Evolutionary conservation across 176 grass and related monocot species (phyloP).

Genomic region (Elymus sibiricus): DNA sequence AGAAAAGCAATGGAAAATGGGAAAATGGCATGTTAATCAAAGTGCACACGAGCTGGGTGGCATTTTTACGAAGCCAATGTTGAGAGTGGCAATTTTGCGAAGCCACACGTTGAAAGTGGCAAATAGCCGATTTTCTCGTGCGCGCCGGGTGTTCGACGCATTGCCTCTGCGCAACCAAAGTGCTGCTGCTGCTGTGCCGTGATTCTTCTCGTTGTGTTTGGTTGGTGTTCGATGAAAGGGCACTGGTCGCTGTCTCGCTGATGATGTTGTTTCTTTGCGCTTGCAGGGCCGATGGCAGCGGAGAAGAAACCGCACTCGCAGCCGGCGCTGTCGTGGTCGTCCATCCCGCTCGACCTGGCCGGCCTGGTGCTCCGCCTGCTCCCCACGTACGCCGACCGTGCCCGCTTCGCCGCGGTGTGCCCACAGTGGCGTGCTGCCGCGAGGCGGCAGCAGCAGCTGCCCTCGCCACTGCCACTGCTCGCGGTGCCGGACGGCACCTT

Average conservation of each 20-base stretch:
- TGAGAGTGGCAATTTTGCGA: too few relatives aligned
- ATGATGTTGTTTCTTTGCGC: background rate
- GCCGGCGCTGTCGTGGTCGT: background rate
- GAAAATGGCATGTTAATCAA: too few relatives aligned
- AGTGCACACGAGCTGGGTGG: too few relatives aligned
- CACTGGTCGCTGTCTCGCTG: background rate
- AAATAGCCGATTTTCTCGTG: too few relatives aligned
- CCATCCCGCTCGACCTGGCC: background rate
- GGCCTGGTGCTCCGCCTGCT: background rate
- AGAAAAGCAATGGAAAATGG: too few relatives aligned
- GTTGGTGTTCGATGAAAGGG: too few relatives aligned
- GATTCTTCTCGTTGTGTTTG: background rate
- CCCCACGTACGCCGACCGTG: background rate
- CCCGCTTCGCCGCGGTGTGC: background rate
- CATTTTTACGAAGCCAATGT: too few relatives aligned
- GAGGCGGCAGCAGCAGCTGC: background rate
- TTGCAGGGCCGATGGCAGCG: background rate
- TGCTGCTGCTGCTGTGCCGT: background rate
- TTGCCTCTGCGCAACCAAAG: background rate
- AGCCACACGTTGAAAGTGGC: too few relatives aligned
- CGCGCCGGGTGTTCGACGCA: background rate
- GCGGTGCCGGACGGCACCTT: background rate
- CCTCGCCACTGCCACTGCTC: background rate
- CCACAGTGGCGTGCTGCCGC: background rate
- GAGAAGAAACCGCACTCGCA: background rate